Conservation (phyloP, 2,329 filamentous ascomycete genomes). For the Ustilaginoidea virens region DNA sequence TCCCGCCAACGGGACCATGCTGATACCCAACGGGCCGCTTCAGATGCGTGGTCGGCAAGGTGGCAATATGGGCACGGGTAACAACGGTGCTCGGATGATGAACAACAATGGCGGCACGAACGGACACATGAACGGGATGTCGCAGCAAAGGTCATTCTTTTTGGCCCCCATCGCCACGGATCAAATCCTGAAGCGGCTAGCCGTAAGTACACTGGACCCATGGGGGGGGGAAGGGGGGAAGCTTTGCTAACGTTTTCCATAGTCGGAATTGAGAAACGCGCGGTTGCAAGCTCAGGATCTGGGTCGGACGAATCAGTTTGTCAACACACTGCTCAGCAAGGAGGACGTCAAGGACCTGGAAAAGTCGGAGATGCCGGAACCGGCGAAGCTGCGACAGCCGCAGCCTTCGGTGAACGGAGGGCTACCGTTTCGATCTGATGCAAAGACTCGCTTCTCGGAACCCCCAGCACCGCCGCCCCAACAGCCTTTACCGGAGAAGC, state of each 20-base stretch:
- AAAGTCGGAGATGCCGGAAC: constrained; percentile 32
- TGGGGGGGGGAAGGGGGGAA: too few relatives aligned
- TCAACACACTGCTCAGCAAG: constrained; percentile 60
- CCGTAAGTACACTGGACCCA: constrained; percentile 17
- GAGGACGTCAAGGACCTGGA: constrained; percentile 47
- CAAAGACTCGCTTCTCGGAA: constrained; percentile 77
- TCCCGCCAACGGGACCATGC: constrained; percentile 57
- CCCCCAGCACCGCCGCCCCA: constrained; percentile 88
- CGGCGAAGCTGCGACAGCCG: constrained; percentile 28
- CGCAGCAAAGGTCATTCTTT: constrained; percentile 71
- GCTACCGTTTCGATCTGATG: constrained; percentile 48
- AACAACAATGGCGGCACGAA: constrained; percentile 29
- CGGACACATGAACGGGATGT: constrained; percentile 40
- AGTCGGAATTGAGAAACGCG: constrained; percentile 79
- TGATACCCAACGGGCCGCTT: constrained; percentile 53
- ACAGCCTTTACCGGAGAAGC: constrained; percentile 86
- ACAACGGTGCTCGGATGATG: constrained; percentile 46
- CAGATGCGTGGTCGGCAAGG: constrained; percentile 56
- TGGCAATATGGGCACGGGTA: constrained; percentile 47
- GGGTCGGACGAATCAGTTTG: constrained; percentile 64
- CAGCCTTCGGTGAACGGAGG: constrained; percentile 35
- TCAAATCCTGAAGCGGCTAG: constrained; percentile 62
- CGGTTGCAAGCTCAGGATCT: constrained; percentile 80
- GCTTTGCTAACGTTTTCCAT: not conserved
- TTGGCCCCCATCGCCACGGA: constrained; percentile 83